Percentiles rank a stretch among this genome's conserved stretches.
These are phyloP conservation scores for Pueraria montana DNA, from an alignment of 306 rosid genomes.

Conservation along the genomic window DNA sequence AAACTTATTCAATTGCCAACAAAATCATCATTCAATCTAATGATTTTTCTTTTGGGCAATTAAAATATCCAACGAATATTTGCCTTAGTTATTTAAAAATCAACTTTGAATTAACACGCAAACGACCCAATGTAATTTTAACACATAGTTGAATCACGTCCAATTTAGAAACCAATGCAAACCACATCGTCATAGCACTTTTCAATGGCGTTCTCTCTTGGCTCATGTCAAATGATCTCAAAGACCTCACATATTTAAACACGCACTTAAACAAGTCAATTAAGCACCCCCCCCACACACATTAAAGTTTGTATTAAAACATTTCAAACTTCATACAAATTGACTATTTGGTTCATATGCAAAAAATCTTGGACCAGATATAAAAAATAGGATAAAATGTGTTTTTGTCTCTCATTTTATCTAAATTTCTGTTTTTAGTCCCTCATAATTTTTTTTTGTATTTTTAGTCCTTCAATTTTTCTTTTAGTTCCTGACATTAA, in stretches of 20 bases:
- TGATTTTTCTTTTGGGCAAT: background rate
- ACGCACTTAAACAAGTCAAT: background rate
- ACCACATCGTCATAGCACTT: background rate
- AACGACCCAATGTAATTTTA: background rate
- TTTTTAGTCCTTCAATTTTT: too few relatives aligned
- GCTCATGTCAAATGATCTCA: slow-evolving; percentile 10
- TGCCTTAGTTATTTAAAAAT: background rate
- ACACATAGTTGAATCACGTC: background rate
- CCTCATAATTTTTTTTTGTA: too few relatives aligned
- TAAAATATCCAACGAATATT: background rate
- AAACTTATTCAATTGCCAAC: background rate
- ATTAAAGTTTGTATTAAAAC: background rate
- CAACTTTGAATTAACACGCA: slow-evolving; percentile 11
- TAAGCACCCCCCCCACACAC: background rate
- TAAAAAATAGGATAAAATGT: too few relatives aligned
- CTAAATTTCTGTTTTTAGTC: too few relatives aligned
- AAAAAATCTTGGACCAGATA: background rate
- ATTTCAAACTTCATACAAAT: background rate
- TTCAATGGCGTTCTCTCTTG: background rate
- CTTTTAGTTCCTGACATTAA: too few relatives aligned
- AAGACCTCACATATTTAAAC: background rate
- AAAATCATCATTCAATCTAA: background rate
- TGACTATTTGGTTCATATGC: background rate
- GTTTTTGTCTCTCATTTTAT: too few relatives aligned
- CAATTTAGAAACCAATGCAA: slow-evolving; percentile 1